These are phyloP conservation scores for Xylariaceae sp. DNA, from an alignment of 2,329 filamentous ascomycete genomes.

Conservation along the genomic window DNA sequence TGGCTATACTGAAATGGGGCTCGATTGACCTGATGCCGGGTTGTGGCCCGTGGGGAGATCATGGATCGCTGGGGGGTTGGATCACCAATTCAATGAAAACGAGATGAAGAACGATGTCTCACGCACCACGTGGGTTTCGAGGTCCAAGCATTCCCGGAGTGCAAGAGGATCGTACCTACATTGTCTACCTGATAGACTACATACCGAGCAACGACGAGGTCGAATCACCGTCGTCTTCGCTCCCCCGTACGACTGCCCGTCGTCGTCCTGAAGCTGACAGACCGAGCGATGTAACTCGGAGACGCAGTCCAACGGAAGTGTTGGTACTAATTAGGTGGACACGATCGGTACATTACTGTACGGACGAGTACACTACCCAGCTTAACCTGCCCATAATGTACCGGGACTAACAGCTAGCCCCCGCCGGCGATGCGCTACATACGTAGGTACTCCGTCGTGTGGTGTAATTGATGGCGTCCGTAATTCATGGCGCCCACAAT, in stretches of 20 bases:
- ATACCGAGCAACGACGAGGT: too few species aligned
- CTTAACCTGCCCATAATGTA: neutral
- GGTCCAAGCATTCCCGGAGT: neutral
- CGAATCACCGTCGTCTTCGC: too few species aligned
- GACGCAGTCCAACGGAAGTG: too few species aligned
- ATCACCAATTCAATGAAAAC: neutral
- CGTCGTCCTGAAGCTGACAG: neutral
- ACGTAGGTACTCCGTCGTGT: neutral
- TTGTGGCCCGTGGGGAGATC: slow-evolving; percentile 4
- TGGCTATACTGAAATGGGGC: slow-evolving; percentile 3
- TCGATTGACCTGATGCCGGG: neutral
- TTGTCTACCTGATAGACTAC: too few species aligned
- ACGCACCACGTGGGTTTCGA: neutral
- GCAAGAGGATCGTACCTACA: too few species aligned
- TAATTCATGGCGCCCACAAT: neutral
- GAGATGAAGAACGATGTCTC: neutral
- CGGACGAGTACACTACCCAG: neutral
- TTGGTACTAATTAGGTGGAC: neutral
- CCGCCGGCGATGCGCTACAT: neutral
- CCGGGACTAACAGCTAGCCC: neutral
- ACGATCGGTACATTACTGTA: neutral
- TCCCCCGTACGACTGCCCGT: too few species aligned
- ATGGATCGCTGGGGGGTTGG: slow-evolving; percentile 4
- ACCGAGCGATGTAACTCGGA: neutral
- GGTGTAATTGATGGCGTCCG: too few species aligned